phyloP scores from a whole-genome alignment of 352 stramenopile species.

The Globisporangium nagaii region DNA sequence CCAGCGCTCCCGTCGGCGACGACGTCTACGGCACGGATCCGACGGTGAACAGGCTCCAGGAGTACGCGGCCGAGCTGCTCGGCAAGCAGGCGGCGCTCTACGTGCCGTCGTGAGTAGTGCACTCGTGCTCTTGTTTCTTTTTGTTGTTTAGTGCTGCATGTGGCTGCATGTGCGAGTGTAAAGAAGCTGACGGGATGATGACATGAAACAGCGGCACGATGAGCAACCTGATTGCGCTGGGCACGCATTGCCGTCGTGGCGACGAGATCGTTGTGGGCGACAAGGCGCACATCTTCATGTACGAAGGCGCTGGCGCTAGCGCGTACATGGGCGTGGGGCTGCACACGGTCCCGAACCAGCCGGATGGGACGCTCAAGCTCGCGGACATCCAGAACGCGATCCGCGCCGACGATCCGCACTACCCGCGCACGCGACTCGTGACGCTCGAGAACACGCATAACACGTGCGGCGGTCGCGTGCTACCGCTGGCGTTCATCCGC shows the following conservation, averaged over 20 bases:
- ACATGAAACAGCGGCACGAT: conserved; percentile 91
- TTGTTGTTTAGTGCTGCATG: background rate
- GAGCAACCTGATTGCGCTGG: conserved; percentile 95
- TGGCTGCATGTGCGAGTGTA: background rate
- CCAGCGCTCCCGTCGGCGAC: conserved; percentile 68
- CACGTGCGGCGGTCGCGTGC: conserved; percentile 89
- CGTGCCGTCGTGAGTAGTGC: conserved; percentile 86
- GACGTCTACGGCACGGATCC: conserved; percentile 87
- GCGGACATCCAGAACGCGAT: conserved; percentile 76
- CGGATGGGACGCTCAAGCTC: conserved; percentile 83
- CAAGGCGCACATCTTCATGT: conserved; percentile 95
- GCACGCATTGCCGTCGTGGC: conserved; percentile 90
- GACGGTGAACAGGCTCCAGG: conserved; percentile 92
- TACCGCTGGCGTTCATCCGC: conserved; percentile 83
- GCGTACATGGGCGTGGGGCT: conserved; percentile 89
- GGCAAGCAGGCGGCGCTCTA: conserved; percentile 95
- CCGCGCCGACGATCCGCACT: conserved; percentile 75
- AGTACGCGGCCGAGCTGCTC: conserved; percentile 88
- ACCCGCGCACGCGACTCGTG: conserved; percentile 86
- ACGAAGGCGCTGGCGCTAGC: conserved; percentile 90
- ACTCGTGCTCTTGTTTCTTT: too few relatives aligned
- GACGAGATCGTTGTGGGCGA: conserved; percentile 94
- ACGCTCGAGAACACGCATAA: conserved; percentile 99
- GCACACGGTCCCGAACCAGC: conserved; percentile 76
- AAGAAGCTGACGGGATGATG: too few relatives aligned